These are phyloP conservation scores for Scopulariopsis brevicaulis DNA, from an alignment of 2,329 filamentous ascomycete genomes.

Conservation along the genomic window DNA sequence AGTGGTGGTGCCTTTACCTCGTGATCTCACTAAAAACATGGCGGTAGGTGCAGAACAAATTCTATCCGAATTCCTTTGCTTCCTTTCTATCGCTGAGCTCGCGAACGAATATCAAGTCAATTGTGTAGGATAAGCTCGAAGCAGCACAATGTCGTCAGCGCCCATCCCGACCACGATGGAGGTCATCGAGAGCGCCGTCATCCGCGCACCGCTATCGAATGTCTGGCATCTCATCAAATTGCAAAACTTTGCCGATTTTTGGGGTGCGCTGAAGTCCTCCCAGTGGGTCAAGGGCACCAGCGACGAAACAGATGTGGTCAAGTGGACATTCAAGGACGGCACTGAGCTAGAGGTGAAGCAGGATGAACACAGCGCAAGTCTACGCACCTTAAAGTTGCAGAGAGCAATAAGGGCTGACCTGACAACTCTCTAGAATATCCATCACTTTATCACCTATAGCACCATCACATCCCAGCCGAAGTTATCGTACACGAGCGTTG, in stretches of 20 bases:
- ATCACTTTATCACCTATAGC: constrained; percentile 66
- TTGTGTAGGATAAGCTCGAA: constrained; percentile 7
- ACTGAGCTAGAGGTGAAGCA: constrained; percentile 61
- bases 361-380: constrained; percentile 58
- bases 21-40: not conserved
- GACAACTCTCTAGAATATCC: constrained; percentile 39
- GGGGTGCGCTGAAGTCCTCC: constrained; percentile 48
- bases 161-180: constrained; percentile 55
- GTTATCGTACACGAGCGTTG: constrained; percentile 52
- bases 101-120: constrained; percentile 4
- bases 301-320: constrained; percentile 51
- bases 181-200: constrained; percentile 55
- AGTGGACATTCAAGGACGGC: constrained; percentile 62
- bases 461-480: constrained; percentile 56
- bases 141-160: constrained; percentile 8
- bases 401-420: not conserved
- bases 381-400: not conserved
- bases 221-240: constrained; percentile 72
- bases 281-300: constrained; percentile 52
- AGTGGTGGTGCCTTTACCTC: not conserved
- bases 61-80: not conserved
- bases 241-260: constrained; percentile 56
- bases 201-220: constrained; percentile 51
- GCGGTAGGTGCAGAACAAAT: not conserved
- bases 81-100: not conserved